These are phyloP conservation scores for Talaromyces sp. DNA, from an alignment of 2,329 filamentous ascomycete species.

Conservation along the genomic window DNA sequence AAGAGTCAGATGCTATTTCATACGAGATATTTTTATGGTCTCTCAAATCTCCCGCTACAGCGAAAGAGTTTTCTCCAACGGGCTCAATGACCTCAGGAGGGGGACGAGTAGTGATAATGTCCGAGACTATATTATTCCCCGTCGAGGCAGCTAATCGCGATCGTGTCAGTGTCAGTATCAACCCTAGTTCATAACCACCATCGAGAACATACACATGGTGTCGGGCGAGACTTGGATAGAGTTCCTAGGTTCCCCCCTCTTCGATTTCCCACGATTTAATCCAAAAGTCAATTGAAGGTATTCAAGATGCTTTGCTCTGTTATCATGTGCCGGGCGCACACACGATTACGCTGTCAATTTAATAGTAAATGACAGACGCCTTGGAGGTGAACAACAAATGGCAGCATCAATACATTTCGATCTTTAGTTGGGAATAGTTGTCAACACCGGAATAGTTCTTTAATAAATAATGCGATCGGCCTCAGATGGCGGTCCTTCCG, in stretches of 20 bases:
- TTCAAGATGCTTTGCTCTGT: too few species aligned
- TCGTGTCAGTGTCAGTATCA: not conserved
- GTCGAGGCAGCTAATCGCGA: not conserved
- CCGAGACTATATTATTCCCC: slow-evolving; percentile 1
- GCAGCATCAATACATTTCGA: too few species aligned
- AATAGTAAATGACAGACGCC: too few species aligned
- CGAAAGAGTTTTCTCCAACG: not conserved
- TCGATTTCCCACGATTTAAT: not conserved
- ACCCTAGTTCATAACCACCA: not conserved
- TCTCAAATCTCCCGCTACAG: not conserved
- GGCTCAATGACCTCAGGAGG: slow-evolving; percentile 7
- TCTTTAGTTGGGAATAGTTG: too few species aligned
- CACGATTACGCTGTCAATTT: too few species aligned
- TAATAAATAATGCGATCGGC: not conserved
- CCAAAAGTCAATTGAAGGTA: not conserved
- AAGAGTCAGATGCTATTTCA: not conserved
- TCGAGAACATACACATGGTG: not conserved
- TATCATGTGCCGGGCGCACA: too few species aligned
- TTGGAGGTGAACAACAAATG: too few species aligned
- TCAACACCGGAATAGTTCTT: not conserved
- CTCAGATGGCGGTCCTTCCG: not conserved
- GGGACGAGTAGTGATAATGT: slow-evolving; percentile 7
- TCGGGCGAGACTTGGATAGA: not conserved
- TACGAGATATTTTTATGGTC: not conserved
- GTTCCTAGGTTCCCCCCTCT: too few species aligned